Base-by-base conservation (phyloP, 257 asterid species). In the Primulina eburnea region DNA sequence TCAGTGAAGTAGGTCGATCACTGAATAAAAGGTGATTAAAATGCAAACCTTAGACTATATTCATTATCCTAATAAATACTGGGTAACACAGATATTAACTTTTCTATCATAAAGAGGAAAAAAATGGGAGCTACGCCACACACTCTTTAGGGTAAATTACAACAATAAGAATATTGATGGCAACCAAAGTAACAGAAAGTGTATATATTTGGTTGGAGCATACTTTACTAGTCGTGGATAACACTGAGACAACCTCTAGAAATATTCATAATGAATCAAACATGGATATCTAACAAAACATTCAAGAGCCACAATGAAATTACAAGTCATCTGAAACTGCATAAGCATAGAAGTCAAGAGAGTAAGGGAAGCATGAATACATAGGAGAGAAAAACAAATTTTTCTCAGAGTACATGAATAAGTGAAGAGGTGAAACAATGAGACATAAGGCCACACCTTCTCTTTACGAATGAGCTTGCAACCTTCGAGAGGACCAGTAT, bases 401-500 rank as follows among this genome's bases (percentile, higher is more conserved):
- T 28, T 62, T 30, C n/a, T 37, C 20, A 33, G 67, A 8, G 20
- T 4, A 17, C 5, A 7, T 67, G 56, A 52, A 28, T 73, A 10
- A 35, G 35, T 8, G 20, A 68, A 32, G 26, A 59, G 11, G 47
- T 37, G 47, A 72, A 40, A n/a, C 11, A 57, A 35, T 53, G 10
- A 74, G 63, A 60, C 58, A 28, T 33, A 71, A 72, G 16, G 52
- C 21, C 64, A 14, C 16, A 88, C 97, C 95, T 87, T 90, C 30
- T 90, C 97, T 83, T 90, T 90, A 28, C 89, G 81, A 71, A 89
- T 87, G 74, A 91, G 88, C 88, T 91, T 91, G 88, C 97, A 91
- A 63, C 96, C 88, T 85, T 91, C 95, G 70, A 89, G 87, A 60
- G 86, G 88, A 60, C 97, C 95, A 3, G 92, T 81, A 66, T 83